phyloP scores from a whole-genome alignment of 2,329 filamentous ascomycete genomes.

The Pestalotiopsis sp. region DNA sequence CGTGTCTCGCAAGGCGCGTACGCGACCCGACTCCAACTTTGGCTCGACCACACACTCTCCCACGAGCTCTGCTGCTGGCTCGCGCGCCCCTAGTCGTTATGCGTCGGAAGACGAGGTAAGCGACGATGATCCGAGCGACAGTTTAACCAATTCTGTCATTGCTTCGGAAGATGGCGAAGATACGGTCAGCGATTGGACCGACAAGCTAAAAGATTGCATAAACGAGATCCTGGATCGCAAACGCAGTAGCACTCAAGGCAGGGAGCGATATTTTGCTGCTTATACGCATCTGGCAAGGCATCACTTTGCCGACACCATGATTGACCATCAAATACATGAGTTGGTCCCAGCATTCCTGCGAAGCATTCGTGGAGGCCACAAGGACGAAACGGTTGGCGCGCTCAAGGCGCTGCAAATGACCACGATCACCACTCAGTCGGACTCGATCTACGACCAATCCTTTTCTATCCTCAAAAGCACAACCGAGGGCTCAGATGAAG shows the following conservation, averaged over 20 bases:
- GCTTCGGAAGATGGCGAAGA: constrained; percentile 70
- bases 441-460: constrained; percentile 66
- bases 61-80: constrained; percentile 57
- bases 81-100: constrained; percentile 61
- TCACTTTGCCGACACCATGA: constrained; percentile 66
- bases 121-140: constrained; percentile 55
- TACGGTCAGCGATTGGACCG: constrained; percentile 59
- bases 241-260: constrained; percentile 71
- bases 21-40: constrained; percentile 56
- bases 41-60: constrained; percentile 62
- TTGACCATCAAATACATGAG: constrained; percentile 61
- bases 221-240: constrained; percentile 75
- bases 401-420: constrained; percentile 74
- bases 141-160: constrained; percentile 47
- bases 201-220: constrained; percentile 66
- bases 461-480: constrained; percentile 60
- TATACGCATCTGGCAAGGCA: constrained; percentile 69
- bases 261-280: constrained; percentile 64
- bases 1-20: constrained; percentile 67
- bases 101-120: constrained; percentile 67
- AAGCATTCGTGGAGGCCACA: constrained; percentile 70
- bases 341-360: constrained; percentile 68
- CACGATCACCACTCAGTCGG: constrained; percentile 66
- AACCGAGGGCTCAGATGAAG: constrained; percentile 68
- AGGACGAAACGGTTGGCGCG: constrained; percentile 69